phyloP scores from a whole-genome alignment of 2,329 filamentous ascomycete genomes.

The Bretziella fagacearum region DNA sequence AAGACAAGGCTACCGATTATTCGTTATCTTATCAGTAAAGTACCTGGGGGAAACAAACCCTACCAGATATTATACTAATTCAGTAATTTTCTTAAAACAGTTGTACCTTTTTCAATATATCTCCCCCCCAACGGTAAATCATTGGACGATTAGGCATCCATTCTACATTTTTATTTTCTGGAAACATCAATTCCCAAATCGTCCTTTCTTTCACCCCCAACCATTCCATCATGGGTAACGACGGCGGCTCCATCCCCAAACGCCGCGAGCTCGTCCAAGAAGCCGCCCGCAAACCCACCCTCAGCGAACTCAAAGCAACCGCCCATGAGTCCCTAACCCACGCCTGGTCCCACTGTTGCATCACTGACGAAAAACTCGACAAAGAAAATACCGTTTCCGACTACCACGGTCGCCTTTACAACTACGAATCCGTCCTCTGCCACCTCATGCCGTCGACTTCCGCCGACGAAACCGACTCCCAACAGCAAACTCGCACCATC shows the following conservation, averaged over 20 bases:
- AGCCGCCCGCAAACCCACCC: slow-evolving; percentile 64
- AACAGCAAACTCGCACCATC: slow-evolving; percentile 20
- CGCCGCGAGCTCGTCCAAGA: slow-evolving; percentile 92
- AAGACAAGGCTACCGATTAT: not conserved
- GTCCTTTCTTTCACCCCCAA: not conserved
- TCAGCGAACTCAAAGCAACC: slow-evolving; percentile 76
- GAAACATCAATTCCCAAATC: not conserved
- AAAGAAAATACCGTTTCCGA: slow-evolving; percentile 64
- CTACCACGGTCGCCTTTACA: slow-evolving; percentile 70
- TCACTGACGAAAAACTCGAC: slow-evolving; percentile 62
- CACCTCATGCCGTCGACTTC: slow-evolving; percentile 30
- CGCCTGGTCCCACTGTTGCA: slow-evolving; percentile 70
- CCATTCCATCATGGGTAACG: slow-evolving; percentile 78
- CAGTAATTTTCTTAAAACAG: not conserved
- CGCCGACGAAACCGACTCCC: slow-evolving; percentile 36
- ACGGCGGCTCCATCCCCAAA: slow-evolving; percentile 90
- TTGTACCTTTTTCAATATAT: not conserved
- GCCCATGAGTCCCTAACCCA: slow-evolving; percentile 72
- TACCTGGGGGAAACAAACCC: too few relatives aligned
- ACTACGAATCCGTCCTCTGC: slow-evolving; percentile 76
- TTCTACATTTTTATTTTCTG: not conserved
- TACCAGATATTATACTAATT: too few relatives aligned
- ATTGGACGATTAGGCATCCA: too few relatives aligned
- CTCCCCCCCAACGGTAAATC: too few relatives aligned
- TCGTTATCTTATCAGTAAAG: not conserved